A percentile compares a stretch with the other conserved stretches of the same genome.
These are phyloP conservation scores for Cladorrhinum sp. DNA, from an alignment of 2,329 filamentous ascomycete genomes.

Conservation along the genomic window DNA sequence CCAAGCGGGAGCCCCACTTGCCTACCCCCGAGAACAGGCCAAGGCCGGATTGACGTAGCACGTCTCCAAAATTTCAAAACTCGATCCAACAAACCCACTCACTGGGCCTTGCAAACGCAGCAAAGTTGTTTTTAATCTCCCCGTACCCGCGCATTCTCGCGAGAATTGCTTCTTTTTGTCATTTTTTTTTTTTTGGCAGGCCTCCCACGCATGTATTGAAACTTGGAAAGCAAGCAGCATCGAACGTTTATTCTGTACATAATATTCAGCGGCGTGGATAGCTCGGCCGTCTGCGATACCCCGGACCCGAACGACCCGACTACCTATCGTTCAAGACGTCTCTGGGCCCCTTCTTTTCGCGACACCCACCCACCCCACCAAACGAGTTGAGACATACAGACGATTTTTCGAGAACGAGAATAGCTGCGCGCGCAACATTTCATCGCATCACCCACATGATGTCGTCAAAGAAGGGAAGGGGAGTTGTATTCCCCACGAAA, in stretches of 20 bases:
- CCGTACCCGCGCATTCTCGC: not conserved
- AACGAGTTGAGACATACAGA: not conserved
- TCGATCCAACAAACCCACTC: slow-evolving; percentile 1
- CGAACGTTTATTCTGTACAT: not conserved
- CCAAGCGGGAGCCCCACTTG: slow-evolving; percentile 10
- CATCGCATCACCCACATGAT: slow-evolving; percentile 22
- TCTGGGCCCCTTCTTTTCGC: not conserved
- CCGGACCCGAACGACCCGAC: not conserved
- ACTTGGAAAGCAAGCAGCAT: not conserved
- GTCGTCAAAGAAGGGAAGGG: slow-evolving; percentile 43
- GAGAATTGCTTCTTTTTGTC: not conserved
- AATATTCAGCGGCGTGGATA: not conserved
- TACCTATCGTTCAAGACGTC: not conserved
- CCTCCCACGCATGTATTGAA: not conserved
- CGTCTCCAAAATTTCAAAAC: slow-evolving; percentile 25
- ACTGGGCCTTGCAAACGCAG: not conserved
- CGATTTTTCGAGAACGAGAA: not conserved
- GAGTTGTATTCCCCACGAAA: slow-evolving; percentile 52
- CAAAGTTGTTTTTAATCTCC: not conserved
- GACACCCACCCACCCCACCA: not conserved
- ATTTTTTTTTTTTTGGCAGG: not conserved
- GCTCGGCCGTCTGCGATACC: not conserved
- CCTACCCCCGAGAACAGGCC: not conserved
- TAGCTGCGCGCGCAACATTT: not conserved
- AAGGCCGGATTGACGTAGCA: slow-evolving; percentile 28